Conservation (phyloP, 2,329 filamentous ascomycete genomes). For the Xylariaceae sp. region DNA sequence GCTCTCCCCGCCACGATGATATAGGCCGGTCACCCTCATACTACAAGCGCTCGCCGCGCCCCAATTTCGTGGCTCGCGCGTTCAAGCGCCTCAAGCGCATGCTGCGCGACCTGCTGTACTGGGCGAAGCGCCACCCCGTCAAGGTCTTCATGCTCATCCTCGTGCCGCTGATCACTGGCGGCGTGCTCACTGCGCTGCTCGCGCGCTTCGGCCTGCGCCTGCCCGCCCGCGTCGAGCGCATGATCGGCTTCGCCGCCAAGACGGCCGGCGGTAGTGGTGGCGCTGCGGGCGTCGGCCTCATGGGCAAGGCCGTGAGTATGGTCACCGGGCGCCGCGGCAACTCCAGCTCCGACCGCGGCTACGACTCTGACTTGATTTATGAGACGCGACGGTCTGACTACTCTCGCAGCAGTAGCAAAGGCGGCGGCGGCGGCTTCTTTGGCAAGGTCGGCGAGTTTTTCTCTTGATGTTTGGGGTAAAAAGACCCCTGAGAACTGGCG, state of each 20-base stretch:
- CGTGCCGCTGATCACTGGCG: constrained; percentile 80
- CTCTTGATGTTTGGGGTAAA: constrained; percentile 28
- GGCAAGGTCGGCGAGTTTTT: constrained; percentile 39
- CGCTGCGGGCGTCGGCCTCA: constrained; percentile 44
- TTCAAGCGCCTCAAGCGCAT: constrained; percentile 72
- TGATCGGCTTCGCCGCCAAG: constrained; percentile 49
- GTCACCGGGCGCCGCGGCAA: constrained; percentile 34
- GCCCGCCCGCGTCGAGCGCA: constrained; percentile 56
- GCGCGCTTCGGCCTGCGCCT: constrained; percentile 73
- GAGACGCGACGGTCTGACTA: constrained; percentile 33
- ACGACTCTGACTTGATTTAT: constrained; percentile 34
- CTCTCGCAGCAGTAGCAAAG: constrained; percentile 23
- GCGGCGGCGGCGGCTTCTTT: constrained; percentile 33
- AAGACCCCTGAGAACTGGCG: not conserved
- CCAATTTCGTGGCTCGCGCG: constrained; percentile 68
- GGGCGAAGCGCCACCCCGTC: constrained; percentile 75
- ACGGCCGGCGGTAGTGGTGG: constrained; percentile 45
- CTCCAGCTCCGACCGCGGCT: constrained; percentile 32
- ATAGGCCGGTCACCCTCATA: constrained; percentile 55
- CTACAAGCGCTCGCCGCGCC: constrained; percentile 77
- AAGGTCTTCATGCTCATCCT: constrained; percentile 85
- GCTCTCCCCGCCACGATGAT: not conserved
- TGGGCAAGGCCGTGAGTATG: constrained; percentile 52
- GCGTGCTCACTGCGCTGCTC: constrained; percentile 71
- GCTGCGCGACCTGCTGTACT: constrained; percentile 72